phyloP scores from a whole-genome alignment of 257 asterid genomes.

The Apocynum venetum region DNA sequence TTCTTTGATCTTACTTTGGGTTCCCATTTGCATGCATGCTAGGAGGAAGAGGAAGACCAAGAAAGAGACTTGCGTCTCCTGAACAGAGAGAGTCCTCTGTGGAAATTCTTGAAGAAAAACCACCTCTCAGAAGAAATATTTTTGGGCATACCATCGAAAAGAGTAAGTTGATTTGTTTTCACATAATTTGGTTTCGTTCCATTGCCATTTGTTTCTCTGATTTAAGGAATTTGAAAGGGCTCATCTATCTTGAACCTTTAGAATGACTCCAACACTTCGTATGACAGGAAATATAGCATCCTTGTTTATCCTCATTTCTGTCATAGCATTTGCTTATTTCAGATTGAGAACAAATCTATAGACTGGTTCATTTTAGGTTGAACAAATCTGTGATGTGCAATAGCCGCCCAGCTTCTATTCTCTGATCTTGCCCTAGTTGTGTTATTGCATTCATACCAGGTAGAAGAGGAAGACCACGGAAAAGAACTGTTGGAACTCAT shows the following conservation, averaged over 20 bases:
- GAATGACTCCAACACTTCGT: too few relatives aligned
- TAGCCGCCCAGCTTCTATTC: not conserved
- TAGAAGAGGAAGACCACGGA: conserved; percentile 15
- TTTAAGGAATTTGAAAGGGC: not conserved
- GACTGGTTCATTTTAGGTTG: not conserved
- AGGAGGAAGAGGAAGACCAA: conserved; percentile 14
- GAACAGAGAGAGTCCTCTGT: conserved; percentile 15
- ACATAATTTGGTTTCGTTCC: not conserved
- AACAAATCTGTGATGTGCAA: not conserved
- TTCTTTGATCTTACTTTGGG: not conserved
- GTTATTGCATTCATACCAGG: not conserved
- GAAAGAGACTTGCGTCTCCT: conserved; percentile 2
- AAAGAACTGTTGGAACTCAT: not conserved
- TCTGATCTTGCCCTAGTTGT: not conserved
- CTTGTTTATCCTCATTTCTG: not conserved
- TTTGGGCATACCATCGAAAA: not conserved
- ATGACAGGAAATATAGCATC: not conserved
- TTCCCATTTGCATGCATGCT: not conserved
- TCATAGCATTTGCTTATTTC: not conserved
- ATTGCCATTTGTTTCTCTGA: not conserved
- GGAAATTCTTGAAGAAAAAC: not conserved
- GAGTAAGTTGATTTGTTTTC: conserved; percentile 9
- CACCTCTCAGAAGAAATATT: not conserved
- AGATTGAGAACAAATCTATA: not conserved
- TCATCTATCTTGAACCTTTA: not conserved